Conservation (phyloP, 768 basidiomycete species). For the Mrakia hoshinonis region DNA sequence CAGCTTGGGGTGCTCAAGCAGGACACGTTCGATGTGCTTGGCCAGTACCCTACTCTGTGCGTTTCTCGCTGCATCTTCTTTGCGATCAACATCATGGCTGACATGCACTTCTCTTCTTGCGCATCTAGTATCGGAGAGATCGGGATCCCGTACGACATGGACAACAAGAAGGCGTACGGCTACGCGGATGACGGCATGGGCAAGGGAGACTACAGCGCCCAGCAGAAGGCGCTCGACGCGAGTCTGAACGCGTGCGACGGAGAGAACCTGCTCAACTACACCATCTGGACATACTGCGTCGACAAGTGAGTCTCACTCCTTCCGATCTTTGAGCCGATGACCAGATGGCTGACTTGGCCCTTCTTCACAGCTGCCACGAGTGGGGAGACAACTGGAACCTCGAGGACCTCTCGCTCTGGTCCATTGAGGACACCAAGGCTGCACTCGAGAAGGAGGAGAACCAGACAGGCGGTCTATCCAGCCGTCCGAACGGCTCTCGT, state of each 20-base stretch:
- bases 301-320: slow-evolving; percentile 46
- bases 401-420: slow-evolving; percentile 89
- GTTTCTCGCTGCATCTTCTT: not conserved
- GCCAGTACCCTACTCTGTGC: slow-evolving; percentile 65
- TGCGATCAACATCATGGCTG: not conserved
- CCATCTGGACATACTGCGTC: slow-evolving; percentile 79
- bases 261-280: slow-evolving; percentile 62
- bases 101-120: not conserved
- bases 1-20: slow-evolving; percentile 71
- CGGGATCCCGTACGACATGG: slow-evolving; percentile 62
- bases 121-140: slow-evolving; percentile 73
- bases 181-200: slow-evolving; percentile 54
- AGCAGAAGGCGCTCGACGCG: slow-evolving; percentile 80
- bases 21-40: slow-evolving; percentile 57
- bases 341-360: too few relatives aligned
- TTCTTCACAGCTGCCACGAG: slow-evolving; percentile 48
- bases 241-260: slow-evolving; percentile 70
- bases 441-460: not conserved
- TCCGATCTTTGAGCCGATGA: not conserved
- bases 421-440: slow-evolving; percentile 52
- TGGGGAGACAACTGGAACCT: slow-evolving; percentile 98
- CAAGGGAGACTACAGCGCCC: slow-evolving; percentile 64
- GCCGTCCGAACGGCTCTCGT: not conserved
- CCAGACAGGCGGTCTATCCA: not conserved
- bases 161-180: slow-evolving; percentile 73